Conservation (phyloP, 495 filamentous ascomycete species). For the Aspergillus heteromorphus region DNA sequence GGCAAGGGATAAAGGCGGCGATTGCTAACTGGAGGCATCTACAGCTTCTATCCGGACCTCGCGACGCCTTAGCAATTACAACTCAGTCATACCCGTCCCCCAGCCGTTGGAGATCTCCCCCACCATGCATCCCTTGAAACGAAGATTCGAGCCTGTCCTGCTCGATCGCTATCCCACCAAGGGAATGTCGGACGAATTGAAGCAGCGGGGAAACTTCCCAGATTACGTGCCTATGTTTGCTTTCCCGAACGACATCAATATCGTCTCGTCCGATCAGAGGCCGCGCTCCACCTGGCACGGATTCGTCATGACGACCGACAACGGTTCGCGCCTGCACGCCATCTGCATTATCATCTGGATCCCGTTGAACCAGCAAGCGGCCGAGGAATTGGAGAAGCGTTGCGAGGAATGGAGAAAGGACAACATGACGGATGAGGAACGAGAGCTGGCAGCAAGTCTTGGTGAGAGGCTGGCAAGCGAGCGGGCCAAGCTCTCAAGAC, state of each 20-base stretch:
- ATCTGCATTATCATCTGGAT: slow-evolving; percentile 92
- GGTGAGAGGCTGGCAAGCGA: slow-evolving; percentile 87
- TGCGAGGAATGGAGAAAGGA: slow-evolving; percentile 91
- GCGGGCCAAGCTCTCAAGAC: slow-evolving; percentile 80
- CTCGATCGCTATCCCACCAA: slow-evolving; percentile 90
- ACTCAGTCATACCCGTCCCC: slow-evolving; percentile 91
- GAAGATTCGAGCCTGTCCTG: slow-evolving; percentile 88
- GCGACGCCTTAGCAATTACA: slow-evolving; percentile 90
- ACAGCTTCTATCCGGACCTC: slow-evolving; percentile 71
- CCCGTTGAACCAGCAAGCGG: slow-evolving; percentile 72
- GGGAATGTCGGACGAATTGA: slow-evolving; percentile 71
- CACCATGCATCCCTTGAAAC: slow-evolving; percentile 93
- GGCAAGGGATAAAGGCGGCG: not conserved
- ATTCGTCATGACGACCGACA: slow-evolving; percentile 93
- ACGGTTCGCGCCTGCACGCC: slow-evolving; percentile 86
- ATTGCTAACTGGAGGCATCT: not conserved
- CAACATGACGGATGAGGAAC: slow-evolving; percentile 94
- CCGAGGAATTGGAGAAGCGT: slow-evolving; percentile 81
- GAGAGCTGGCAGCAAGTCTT: slow-evolving; percentile 87
- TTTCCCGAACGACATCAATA: slow-evolving; percentile 95
- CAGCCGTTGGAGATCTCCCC: slow-evolving; percentile 83
- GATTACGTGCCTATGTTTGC: slow-evolving; percentile 99
- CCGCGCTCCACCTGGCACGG: slow-evolving; percentile 96
- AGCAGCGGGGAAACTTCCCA: slow-evolving; percentile 81
- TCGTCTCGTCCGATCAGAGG: slow-evolving; percentile 90